These are phyloP conservation scores for Protea cynaroides DNA, from an alignment of 164 flowering plant species.

Conservation along the genomic window DNA sequence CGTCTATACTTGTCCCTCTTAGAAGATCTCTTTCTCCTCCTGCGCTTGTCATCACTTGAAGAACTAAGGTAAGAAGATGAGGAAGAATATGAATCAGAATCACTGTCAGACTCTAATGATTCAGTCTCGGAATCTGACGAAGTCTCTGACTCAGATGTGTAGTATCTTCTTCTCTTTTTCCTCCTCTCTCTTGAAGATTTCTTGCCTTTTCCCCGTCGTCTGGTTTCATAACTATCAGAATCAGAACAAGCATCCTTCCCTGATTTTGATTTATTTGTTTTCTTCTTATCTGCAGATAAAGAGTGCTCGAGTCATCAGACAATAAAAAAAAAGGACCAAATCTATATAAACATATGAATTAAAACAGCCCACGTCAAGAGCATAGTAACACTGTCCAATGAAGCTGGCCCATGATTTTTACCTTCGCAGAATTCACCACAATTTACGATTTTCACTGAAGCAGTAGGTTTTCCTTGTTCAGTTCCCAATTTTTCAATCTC, in stretches of 20 bases:
- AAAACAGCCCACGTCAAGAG: neutral
- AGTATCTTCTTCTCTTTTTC: constrained; percentile 64
- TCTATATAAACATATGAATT: neutral
- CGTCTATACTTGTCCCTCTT: constrained; percentile 63
- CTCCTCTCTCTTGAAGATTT: constrained; percentile 59
- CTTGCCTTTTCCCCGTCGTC: constrained; percentile 64
- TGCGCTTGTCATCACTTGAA: constrained; percentile 82
- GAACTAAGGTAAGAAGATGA: constrained; percentile 71
- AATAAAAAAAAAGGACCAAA: neutral
- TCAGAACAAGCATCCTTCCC: constrained; percentile 51
- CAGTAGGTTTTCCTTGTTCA: constrained; percentile 65
- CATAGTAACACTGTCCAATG: constrained; percentile 11
- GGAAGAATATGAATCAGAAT: constrained; percentile 49
- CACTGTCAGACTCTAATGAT: constrained; percentile 58
- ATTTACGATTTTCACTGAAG: constrained; percentile 69
- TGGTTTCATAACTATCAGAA: constrained; percentile 39
- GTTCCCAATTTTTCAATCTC: constrained; percentile 71
- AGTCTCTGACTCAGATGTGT: constrained; percentile 76
- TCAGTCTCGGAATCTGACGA: constrained; percentile 75
- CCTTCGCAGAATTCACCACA: constrained; percentile 72
- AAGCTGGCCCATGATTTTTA: constrained; percentile 18
- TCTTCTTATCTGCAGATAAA: constrained; percentile 53
- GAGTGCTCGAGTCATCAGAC: neutral
- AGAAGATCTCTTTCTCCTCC: constrained; percentile 72
- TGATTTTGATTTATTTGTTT: constrained; percentile 35